Evolutionary conservation across 169 alveolate genomes (phyloP).

Genomic region (Amoebophrya sp.): DNA sequence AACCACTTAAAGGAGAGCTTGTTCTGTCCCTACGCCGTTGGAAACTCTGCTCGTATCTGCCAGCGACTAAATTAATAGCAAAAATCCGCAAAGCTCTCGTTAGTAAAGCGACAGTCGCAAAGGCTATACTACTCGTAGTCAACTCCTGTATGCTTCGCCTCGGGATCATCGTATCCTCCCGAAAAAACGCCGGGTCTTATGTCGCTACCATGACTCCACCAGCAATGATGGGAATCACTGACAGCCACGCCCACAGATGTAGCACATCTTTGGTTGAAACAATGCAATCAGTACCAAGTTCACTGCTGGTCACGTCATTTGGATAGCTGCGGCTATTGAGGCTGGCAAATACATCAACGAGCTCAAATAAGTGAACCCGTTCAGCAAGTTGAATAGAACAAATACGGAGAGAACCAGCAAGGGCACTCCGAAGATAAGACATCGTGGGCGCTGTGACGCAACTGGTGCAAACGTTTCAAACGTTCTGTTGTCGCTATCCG

Average conservation of each 20-base stretch:
- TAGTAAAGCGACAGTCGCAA: background rate
- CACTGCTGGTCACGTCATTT: background rate
- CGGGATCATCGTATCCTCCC: background rate
- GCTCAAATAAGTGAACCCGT: no score
- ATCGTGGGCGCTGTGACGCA: no score
- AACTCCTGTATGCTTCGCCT: background rate
- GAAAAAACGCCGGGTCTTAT: background rate
- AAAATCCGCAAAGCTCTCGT: background rate
- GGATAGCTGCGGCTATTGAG: background rate
- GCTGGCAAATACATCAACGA: background rate
- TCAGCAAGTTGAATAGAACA: no score
- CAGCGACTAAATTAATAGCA: background rate
- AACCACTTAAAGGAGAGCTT: no score
- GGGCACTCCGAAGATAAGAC: no score
- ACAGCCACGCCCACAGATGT: background rate
- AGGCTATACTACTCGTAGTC: background rate
- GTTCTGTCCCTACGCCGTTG: no score
- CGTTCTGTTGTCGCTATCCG: no score
- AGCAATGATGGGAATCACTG: background rate
- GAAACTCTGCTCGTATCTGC: background rate
- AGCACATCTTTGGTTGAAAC: background rate
- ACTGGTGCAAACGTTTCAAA: no score
- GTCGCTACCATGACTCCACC: background rate
- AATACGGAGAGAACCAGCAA: no score
- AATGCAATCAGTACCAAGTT: background rate